Percentiles rank a stretch among this genome's conserved stretches.
Conservation (phyloP, 805 yeast genomes). For the Candida easanensis region DNA sequence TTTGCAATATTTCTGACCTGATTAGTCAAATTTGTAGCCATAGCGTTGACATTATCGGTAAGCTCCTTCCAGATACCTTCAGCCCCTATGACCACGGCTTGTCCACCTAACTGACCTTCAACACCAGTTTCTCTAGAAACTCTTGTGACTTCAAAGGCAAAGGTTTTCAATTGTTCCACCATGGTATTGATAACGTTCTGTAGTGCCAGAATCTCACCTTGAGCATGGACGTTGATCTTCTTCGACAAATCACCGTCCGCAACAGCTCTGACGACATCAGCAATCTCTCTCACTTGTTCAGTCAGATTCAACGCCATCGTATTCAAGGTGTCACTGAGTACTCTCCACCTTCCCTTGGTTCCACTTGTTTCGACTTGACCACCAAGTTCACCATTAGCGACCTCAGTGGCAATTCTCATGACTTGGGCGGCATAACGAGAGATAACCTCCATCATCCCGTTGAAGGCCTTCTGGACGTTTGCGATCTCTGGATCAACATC, state of each 20-base stretch:
- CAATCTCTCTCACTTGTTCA: constrained; percentile 84
- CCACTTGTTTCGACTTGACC: constrained; percentile 85
- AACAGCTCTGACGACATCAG: constrained; percentile 88
- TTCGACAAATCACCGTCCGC: constrained; percentile 86
- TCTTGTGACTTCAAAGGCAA: constrained; percentile 85
- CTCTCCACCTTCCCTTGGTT: constrained; percentile 87
- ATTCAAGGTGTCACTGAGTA: constrained; percentile 78
- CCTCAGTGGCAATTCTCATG: constrained; percentile 77
- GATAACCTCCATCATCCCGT: constrained; percentile 89
- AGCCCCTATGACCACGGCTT: constrained; percentile 77
- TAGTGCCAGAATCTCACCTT: constrained; percentile 80
- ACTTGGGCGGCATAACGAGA: constrained; percentile 66
- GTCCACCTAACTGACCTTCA: constrained; percentile 84
- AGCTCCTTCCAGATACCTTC: constrained; percentile 89
- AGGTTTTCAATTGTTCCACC: constrained; percentile 85
- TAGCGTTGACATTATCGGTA: constrained; percentile 86
- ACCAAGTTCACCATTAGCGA: constrained; percentile 86
- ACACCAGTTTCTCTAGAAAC: constrained; percentile 91
- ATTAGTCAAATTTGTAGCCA: constrained; percentile 83
- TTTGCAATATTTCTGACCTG: constrained; percentile 88
- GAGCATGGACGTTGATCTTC: constrained; percentile 85
- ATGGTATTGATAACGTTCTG: constrained; percentile 84
- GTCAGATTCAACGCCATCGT: constrained; percentile 87
- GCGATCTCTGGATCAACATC: constrained; percentile 78
- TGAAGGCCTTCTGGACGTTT: constrained; percentile 74